Percentiles rank a stretch among this genome's conserved stretches.
Evolutionary conservation across 2,329 filamentous ascomycete species (phyloP).

Genomic region (Penicillium janthinellum): DNA sequence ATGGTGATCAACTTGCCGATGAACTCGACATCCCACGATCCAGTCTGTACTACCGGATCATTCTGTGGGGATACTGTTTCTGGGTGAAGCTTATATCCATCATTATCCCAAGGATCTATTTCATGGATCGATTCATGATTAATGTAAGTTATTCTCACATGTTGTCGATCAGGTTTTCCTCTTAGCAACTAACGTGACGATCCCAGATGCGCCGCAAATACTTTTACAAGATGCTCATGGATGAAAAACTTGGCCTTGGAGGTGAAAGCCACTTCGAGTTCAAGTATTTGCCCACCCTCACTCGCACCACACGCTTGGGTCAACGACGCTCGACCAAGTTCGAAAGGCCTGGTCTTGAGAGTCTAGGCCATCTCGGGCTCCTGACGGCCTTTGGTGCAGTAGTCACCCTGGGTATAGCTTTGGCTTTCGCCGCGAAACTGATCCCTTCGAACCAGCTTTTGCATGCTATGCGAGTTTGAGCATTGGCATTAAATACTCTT

Average conservation of each 20-base stretch:
- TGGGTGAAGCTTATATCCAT: conserved; percentile 60
- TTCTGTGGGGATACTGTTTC: conserved; percentile 67
- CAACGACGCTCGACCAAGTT: conserved; percentile 25
- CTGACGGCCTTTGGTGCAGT: conserved; percentile 22
- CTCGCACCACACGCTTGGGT: conserved; percentile 31
- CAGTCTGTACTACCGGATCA: conserved; percentile 57
- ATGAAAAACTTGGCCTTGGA: conserved; percentile 66
- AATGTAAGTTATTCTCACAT: conserved; percentile 36
- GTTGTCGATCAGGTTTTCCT: neutral
- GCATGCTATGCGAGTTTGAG: conserved; percentile 7
- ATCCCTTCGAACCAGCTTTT: conserved; percentile 15
- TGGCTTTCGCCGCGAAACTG: conserved; percentile 17
- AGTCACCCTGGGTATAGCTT: conserved; percentile 11
- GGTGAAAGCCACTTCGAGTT: conserved; percentile 68
- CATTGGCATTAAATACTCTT: neutral
- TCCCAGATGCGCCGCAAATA: conserved; percentile 48
- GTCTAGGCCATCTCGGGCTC: conserved; percentile 30
- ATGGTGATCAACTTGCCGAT: conserved; percentile 64
- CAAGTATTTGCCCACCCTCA: conserved; percentile 55
- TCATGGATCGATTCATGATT: conserved; percentile 57
- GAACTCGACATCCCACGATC: conserved; percentile 61
- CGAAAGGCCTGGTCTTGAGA: conserved; percentile 30
- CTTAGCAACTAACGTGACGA: neutral
- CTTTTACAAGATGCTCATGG: conserved; percentile 63
- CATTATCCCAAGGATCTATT: conserved; percentile 51